Evolutionary conservation across 31 red algal genomes (phyloP).

Genomic region (Asparagopsis taxiformis): DNA sequence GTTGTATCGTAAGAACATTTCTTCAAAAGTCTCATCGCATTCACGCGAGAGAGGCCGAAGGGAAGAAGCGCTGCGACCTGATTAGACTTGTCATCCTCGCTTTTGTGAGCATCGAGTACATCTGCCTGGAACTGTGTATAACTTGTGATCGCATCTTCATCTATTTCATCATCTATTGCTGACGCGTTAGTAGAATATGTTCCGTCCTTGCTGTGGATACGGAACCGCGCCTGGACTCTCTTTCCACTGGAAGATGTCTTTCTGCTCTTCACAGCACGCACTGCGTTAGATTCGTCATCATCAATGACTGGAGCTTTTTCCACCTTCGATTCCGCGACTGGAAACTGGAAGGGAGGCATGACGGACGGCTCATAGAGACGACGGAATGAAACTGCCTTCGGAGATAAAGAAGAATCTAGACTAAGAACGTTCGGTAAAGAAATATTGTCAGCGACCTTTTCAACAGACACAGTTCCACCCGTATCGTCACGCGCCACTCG

Average conservation of each 20-base stretch:
- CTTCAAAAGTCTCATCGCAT: neutral
- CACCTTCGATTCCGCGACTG: no score
- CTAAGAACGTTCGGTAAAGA: neutral
- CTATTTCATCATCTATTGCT: no score
- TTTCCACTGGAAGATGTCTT: neutral
- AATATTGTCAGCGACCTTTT: conserved; percentile 9
- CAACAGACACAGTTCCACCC: conserved; percentile 1
- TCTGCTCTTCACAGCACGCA: neutral
- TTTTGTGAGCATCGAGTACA: neutral
- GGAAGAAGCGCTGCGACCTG: neutral
- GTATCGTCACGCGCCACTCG: neutral
- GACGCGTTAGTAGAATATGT: no score
- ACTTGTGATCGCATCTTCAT: neutral
- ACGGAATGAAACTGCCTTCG: neutral
- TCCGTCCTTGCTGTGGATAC: neutral
- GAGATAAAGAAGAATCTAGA: neutral
- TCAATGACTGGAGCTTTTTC: neutral
- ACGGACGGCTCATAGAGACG: neutral
- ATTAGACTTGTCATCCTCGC: neutral
- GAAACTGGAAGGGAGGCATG: no score
- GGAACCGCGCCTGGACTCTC: neutral
- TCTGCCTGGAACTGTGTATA: neutral
- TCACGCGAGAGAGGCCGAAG: neutral
- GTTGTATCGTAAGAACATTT: conserved; percentile 7
- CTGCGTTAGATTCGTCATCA: neutral